Base-by-base conservation (phyloP, 768 basidiomycete species). In the Gelatoporia subvermispora region DNA sequence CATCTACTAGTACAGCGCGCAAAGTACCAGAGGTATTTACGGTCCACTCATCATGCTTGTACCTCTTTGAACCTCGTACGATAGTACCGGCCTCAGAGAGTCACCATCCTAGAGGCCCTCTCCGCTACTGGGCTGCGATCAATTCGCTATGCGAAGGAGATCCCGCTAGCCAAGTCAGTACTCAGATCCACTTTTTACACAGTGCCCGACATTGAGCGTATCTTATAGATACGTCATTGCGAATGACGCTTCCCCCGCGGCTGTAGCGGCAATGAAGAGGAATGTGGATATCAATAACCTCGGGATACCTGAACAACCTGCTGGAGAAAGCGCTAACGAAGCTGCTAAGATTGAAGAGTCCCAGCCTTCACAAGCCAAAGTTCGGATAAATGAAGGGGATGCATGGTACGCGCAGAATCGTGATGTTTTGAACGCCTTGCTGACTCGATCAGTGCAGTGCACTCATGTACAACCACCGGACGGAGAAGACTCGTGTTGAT, bases 71-170 rank as follows among this genome's bases (percentile, higher is more conserved):
- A 21, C 23, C 22, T 13, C 22, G 16, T 11, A n/a, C 38, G 52
- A 24, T 48, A 81, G 73, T 85, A 79, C 62, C 71, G 65, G 17
- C 77, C 81, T 0, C 75, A 82, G 55, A 84, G 79, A 56, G 79
- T 93, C 56, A 82, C 84, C 16, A 75, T 96, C 16, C 74, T 99
- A 9, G 96, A 99, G 67, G 92, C 94, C 0, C 79, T 99, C 25
- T 94, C 94, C 16, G 96, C 96, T 0, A 98, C 95, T 0, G 96
- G 96, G 24, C 76, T 99, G 22, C 84, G 96, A 7, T 87, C 94
- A 1, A 96, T 99, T 46, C 88, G 96, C 31, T 99, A 98, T 65
- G 95, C 94, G 0, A 93, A 96, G 59, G 96, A 99, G 68, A 93
- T 99, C 8, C 93, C 94, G 1, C 76, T 86, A 37, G 78, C 92